A percentile compares a stretch with the other conserved stretches of the same genome.
phyloP scores from a whole-genome alignment of 371 early-diverging fungal species.

The Mucor sp. region DNA sequence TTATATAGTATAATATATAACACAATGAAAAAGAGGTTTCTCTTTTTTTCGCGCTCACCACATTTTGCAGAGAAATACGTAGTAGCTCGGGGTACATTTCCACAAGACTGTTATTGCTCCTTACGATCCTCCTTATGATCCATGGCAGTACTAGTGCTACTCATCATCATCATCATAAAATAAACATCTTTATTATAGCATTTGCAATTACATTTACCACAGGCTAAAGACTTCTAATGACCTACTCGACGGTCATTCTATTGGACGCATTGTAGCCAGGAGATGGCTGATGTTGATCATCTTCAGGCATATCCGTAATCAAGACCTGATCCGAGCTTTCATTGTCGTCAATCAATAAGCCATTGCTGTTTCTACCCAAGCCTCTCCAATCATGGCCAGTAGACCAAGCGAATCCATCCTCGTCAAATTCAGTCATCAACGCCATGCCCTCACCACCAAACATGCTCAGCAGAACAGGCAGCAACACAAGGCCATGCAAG shows the following conservation, averaged over 20 bases:
- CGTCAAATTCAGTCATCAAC: slow-evolving; percentile 48
- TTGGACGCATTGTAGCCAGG: slow-evolving; percentile 2
- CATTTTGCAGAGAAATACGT: too few relatives aligned
- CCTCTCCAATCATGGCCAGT: slow-evolving; percentile 24
- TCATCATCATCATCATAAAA: too few relatives aligned
- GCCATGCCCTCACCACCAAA: slow-evolving; percentile 59
- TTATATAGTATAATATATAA: too few relatives aligned
- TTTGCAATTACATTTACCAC: background rate
- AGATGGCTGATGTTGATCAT: background rate
- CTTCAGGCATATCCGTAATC: slow-evolving; percentile 40
- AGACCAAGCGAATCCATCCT: slow-evolving; percentile 53
- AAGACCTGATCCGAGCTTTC: slow-evolving; percentile 46
- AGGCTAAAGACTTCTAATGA: background rate
- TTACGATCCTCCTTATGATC: background rate
- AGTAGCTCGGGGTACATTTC: background rate
- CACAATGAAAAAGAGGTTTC: background rate
- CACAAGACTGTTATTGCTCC: background rate
- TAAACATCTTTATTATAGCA: background rate
- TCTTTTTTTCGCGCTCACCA: too few relatives aligned
- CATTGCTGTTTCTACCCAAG: slow-evolving; percentile 17
- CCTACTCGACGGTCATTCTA: slow-evolving; percentile 13
- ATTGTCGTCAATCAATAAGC: slow-evolving; percentile 40
- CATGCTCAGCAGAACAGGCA: slow-evolving; percentile 67
- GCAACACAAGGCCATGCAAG: slow-evolving; percentile 68
- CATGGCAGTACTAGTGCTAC: too few relatives aligned